A percentile compares a stretch with the other conserved stretches of the same genome.
Conservation (phyloP, 495 filamentous ascomycete species). For the Penicillium cataractarum region DNA sequence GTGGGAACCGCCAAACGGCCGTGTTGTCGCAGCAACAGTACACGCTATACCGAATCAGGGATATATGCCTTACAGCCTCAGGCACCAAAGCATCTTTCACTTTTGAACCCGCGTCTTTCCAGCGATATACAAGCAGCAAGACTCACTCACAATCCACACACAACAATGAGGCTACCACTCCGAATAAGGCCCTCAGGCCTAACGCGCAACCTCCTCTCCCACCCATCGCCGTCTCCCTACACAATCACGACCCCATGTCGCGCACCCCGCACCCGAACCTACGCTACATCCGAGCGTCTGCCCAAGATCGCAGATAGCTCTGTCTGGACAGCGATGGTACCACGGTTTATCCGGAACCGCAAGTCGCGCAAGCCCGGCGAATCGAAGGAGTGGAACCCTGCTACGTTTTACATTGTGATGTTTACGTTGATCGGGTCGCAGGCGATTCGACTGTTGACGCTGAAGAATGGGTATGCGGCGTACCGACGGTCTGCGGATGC, state of each 20-base stretch:
- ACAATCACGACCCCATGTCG: constrained; percentile 10
- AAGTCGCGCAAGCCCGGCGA: constrained; percentile 42
- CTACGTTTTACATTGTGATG: constrained; percentile 89
- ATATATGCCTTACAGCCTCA: constrained; percentile 26
- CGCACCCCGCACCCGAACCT: constrained; percentile 24
- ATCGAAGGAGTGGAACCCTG: constrained; percentile 85
- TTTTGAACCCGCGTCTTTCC: constrained; percentile 13
- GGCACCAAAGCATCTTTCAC: constrained; percentile 13
- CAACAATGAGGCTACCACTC: constrained; percentile 22
- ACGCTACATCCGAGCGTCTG: constrained; percentile 41
- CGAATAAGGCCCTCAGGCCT: constrained; percentile 20
- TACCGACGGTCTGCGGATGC: constrained; percentile 77
- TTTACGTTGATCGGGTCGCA: constrained; percentile 92
- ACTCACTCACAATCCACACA: constrained; percentile 1
- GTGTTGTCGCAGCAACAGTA: constrained; percentile 50
- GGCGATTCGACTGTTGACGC: constrained; percentile 84
- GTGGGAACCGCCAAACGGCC: constrained; percentile 19
- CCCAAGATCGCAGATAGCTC: constrained; percentile 65
- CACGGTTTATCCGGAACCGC: constrained; percentile 48
- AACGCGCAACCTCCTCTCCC: constrained; percentile 1
- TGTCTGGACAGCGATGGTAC: constrained; percentile 73
- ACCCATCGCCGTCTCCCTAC: neutral
- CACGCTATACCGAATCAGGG: constrained; percentile 26
- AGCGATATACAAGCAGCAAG: neutral
- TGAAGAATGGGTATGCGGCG: constrained; percentile 72